Evolutionary conservation across 805 yeast species (phyloP).

Genomic region (Starmera dryadoides): DNA sequence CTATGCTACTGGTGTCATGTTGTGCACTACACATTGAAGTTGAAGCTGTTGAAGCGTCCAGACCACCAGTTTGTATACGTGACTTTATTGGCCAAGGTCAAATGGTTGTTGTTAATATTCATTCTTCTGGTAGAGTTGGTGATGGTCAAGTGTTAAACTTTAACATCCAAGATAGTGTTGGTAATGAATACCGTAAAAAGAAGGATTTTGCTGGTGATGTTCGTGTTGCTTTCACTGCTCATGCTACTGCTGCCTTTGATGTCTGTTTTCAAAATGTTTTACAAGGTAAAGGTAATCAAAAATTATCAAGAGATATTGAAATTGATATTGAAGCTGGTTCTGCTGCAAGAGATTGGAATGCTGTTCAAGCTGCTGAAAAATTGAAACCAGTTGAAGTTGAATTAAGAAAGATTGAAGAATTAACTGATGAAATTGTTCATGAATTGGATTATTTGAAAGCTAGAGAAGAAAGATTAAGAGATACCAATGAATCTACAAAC

Average conservation of each 20-base stretch:
- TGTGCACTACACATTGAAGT: conserved; percentile 45
- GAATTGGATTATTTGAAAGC: conserved; percentile 78
- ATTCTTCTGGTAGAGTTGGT: conserved; percentile 65
- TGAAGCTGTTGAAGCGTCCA: conserved; percentile 34
- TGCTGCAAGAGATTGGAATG: conserved; percentile 97
- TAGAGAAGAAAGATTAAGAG: conserved; percentile 90
- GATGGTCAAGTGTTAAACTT: conserved; percentile 83
- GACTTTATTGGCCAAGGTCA: conserved; percentile 84
- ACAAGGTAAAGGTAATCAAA: conserved; percentile 31
- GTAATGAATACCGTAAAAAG: conserved; percentile 78
- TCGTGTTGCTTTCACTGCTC: conserved; percentile 80
- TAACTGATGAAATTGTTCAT: conserved; percentile 70
- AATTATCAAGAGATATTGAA: conserved; percentile 65
- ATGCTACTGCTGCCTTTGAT: conserved; percentile 78
- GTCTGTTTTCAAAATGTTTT: conserved; percentile 75
- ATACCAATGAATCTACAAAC: conserved; percentile 95
- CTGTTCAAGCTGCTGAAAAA: conserved; percentile 85
- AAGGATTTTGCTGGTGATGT: conserved; percentile 67
- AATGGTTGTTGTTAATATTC: conserved; percentile 77
- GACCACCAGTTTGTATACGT: conserved; percentile 76
- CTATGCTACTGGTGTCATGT: conserved; percentile 15
- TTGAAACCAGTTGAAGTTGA: conserved; percentile 90
- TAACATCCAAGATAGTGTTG: conserved; percentile 65
- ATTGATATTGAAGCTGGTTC: conserved; percentile 93
- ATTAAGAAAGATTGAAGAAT: conserved; percentile 77